Conservation (phyloP, 2,329 filamentous ascomycete species). For the Trichophyton verrucosum region DNA sequence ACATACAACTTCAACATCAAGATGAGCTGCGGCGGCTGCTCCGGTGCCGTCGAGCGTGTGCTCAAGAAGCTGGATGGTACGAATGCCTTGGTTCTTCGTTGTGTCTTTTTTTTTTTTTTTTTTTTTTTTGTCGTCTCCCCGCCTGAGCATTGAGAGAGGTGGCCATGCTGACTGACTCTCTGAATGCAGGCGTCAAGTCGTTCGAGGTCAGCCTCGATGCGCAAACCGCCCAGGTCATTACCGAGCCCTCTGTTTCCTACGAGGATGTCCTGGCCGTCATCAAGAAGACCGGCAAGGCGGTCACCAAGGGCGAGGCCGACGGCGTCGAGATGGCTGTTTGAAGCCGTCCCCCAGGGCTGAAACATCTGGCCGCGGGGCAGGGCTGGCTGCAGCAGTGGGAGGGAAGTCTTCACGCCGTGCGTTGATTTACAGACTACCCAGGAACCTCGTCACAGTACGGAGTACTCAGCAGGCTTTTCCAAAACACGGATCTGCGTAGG, state of each 20-base stretch:
- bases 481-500: too few relatives aligned
- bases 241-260: conserved; percentile 58
- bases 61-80: conserved; percentile 82
- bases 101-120: neutral
- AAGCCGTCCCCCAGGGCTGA: neutral
- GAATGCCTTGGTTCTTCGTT: neutral
- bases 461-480: too few relatives aligned
- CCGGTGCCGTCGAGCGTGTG: conserved; percentile 80
- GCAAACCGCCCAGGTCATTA: conserved; percentile 67
- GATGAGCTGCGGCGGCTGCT: conserved; percentile 96
- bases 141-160: too few relatives aligned
- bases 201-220: conserved; percentile 79
- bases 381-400: neutral
- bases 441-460: too few relatives aligned
- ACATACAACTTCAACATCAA: conserved; percentile 89
- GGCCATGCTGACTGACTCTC: neutral
- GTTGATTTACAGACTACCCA: too few relatives aligned
- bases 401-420: too few relatives aligned
- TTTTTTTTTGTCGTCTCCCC: neutral
- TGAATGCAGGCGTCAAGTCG: conserved; percentile 59
- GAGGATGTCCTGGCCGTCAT: conserved; percentile 76
- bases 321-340: conserved; percentile 16
- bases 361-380: neutral
- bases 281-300: conserved; percentile 88
- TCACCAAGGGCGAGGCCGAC: conserved; percentile 51